Conservation (phyloP, 805 yeast genomes). For the Yarrowia sp. region DNA sequence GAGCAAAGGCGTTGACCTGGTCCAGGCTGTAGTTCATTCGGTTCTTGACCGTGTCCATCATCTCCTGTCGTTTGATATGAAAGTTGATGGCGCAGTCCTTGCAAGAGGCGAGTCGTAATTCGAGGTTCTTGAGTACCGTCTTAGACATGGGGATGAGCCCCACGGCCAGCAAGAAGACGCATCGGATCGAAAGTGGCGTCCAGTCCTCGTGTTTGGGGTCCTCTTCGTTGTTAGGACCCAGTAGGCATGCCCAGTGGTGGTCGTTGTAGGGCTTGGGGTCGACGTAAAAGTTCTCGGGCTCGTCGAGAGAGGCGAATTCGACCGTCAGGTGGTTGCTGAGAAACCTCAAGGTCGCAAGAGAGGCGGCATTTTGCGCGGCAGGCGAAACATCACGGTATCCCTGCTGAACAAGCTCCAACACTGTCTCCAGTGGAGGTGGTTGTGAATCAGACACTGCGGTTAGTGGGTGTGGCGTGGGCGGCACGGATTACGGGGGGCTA, state of each 20-base stretch:
- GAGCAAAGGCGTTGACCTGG: slow-evolving; percentile 6
- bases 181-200: slow-evolving; percentile 18
- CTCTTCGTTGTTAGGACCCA: background rate
- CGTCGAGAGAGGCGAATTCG: slow-evolving; percentile 1
- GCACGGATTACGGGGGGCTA: background rate
- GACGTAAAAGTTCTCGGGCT: background rate
- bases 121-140: slow-evolving; percentile 18
- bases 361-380: slow-evolving; percentile 12
- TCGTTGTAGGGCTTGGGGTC: slow-evolving; percentile 17
- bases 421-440: slow-evolving; percentile 20
- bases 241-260: slow-evolving; percentile 14
- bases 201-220: slow-evolving; percentile 6
- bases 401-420: slow-evolving; percentile 17
- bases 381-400: slow-evolving; percentile 13
- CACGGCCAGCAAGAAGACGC: slow-evolving; percentile 20
- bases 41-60: slow-evolving; percentile 17
- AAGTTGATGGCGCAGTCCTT: slow-evolving; percentile 17
- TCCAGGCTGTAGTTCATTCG: slow-evolving; percentile 19
- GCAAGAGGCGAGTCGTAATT: slow-evolving; percentile 16
- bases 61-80: slow-evolving; percentile 9
- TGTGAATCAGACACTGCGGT: slow-evolving; percentile 16
- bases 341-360: slow-evolving; percentile 8
- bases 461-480: background rate
- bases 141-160: slow-evolving; percentile 20
- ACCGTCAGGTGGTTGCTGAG: slow-evolving; percentile 2